Percentiles rank a stretch among this genome's conserved stretches.
Conservation (phyloP, 192 early-diverging fungal species). For the Chytriomyces sp. region DNA sequence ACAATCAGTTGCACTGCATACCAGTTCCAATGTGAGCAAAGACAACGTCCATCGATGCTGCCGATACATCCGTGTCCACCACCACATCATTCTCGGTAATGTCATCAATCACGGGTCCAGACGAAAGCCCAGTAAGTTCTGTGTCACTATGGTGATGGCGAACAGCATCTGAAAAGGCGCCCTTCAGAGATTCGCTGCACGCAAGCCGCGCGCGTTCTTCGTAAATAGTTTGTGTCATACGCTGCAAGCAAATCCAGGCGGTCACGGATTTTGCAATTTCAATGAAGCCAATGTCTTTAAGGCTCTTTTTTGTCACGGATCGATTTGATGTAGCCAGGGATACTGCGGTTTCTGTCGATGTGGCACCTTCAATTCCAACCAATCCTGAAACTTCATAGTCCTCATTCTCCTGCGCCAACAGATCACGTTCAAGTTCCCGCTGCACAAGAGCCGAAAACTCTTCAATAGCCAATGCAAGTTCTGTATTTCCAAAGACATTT, state of each 20-base stretch:
- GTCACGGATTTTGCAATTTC: slow-evolving; percentile 35
- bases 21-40: slow-evolving; percentile 15
- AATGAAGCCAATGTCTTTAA: slow-evolving; percentile 23
- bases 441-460: slow-evolving; percentile 42
- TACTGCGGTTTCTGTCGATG: not conserved
- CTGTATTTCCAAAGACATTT: slow-evolving; percentile 52
- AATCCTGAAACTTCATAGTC: not conserved
- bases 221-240: slow-evolving; percentile 2
- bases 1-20: not conserved
- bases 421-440: slow-evolving; percentile 32
- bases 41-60: not conserved
- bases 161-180: not conserved
- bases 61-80: not conserved
- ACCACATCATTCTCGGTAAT: not conserved
- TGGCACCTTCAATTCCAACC: not conserved
- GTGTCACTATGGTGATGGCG: not conserved
- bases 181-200: not conserved
- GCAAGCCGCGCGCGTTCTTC: not conserved
- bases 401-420: slow-evolving; percentile 2
- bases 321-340: not conserved
- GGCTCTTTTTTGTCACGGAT: not conserved
- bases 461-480: slow-evolving; percentile 36
- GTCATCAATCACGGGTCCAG: not conserved
- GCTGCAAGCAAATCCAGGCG: slow-evolving; percentile 52
- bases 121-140: not conserved